A percentile compares a stretch with the other conserved stretches of the same genome.
Conservation (phyloP, 164 flowering plant genomes). For the Paratinospora sagittata region DNA sequence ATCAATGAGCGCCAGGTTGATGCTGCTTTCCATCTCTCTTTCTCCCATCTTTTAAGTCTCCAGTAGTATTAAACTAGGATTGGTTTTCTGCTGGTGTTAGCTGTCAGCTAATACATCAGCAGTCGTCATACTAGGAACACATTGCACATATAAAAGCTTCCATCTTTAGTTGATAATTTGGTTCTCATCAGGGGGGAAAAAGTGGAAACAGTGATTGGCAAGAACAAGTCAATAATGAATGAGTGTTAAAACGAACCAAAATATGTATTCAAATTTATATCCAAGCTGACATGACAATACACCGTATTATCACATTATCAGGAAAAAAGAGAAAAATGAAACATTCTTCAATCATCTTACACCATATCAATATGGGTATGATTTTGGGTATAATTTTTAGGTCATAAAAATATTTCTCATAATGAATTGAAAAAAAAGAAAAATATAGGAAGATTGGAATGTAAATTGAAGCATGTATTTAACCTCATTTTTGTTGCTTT, state of each 20-base stretch:
- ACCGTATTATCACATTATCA: too few relatives aligned
- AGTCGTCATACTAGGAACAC: background rate
- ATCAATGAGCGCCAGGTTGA: background rate
- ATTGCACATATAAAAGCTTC: background rate
- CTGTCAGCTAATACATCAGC: background rate
- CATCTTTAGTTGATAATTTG: background rate
- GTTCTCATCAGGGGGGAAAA: background rate
- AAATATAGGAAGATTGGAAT: background rate
- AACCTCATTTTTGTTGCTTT: too few relatives aligned
- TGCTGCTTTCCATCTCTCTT: background rate
- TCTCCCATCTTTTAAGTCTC: too few relatives aligned
- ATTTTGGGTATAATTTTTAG: too few relatives aligned
- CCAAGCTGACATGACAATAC: too few relatives aligned
- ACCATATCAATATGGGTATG: too few relatives aligned
- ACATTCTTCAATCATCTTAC: too few relatives aligned
- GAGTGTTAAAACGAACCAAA: too few relatives aligned
- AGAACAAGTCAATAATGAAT: background rate
- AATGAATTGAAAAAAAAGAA: background rate
- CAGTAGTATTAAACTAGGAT: background rate
- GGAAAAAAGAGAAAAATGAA: too few relatives aligned
- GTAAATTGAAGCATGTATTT: background rate
- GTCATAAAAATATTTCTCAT: too few relatives aligned
- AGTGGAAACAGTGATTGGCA: background rate
- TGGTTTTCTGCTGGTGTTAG: conserved; percentile 1
- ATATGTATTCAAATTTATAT: too few relatives aligned